Conservation (phyloP, 352 stramenopile species). For the Phytophthora melonis region DNA sequence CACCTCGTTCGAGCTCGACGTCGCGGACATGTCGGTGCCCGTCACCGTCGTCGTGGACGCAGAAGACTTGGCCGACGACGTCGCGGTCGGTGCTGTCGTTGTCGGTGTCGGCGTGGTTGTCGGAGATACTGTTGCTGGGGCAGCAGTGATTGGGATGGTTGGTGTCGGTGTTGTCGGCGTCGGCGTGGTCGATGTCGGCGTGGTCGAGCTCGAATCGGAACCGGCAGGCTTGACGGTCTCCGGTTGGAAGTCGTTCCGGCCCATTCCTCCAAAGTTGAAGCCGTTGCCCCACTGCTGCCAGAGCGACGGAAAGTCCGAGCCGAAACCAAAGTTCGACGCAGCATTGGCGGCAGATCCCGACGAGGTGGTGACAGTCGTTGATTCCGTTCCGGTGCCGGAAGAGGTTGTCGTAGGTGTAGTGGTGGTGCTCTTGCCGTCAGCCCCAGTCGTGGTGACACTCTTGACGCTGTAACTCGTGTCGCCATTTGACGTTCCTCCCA, state of each 20-base stretch:
- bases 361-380: constrained; percentile 35
- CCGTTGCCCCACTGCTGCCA: constrained; percentile 42
- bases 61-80: constrained; percentile 19
- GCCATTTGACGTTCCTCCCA: constrained; percentile 5
- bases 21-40: constrained; percentile 22
- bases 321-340: constrained; percentile 25
- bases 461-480: constrained; percentile 24
- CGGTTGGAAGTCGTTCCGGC: constrained; percentile 23
- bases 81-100: constrained; percentile 17
- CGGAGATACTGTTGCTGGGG: constrained; percentile 8
- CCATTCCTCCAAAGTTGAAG: constrained; percentile 32
- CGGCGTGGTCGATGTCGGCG: constrained; percentile 9
- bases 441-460: constrained; percentile 26
- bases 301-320: constrained; percentile 22
- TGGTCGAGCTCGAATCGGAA: constrained; percentile 18
- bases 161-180: constrained; percentile 11
- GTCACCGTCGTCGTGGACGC: constrained; percentile 29
- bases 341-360: constrained; percentile 20
- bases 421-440: constrained; percentile 33
- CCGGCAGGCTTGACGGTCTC: constrained; percentile 38
- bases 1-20: constrained; percentile 52
- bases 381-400: constrained; percentile 27
- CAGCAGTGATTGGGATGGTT: constrained; percentile 2
- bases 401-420: constrained; percentile 35
- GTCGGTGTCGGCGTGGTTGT: constrained; percentile 21